These are phyloP conservation scores for Panicum virgatum DNA, from an alignment of 202 grass and related monocot genomes.

Conservation along the genomic window DNA sequence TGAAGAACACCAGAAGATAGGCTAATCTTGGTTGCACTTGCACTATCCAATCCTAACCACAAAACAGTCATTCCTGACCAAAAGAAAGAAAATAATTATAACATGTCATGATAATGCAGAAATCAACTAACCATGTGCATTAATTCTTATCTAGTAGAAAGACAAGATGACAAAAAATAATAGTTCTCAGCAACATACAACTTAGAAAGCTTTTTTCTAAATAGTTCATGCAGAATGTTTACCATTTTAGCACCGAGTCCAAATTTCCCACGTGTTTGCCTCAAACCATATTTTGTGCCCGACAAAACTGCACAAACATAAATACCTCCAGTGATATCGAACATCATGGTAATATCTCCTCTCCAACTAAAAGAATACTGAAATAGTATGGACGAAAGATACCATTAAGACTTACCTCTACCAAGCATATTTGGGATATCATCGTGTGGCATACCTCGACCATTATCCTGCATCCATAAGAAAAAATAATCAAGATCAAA, in stretches of 20 bases:
- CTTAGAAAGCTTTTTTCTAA: neutral
- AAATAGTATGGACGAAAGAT: neutral
- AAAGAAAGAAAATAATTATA: slow-evolving; percentile 17
- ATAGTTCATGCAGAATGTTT: slow-evolving; percentile 25
- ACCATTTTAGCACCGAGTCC: slow-evolving; percentile 99
- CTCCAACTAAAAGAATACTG: slow-evolving; percentile 1
- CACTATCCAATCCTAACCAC: slow-evolving; percentile 26
- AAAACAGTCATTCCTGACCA: slow-evolving; percentile 9
- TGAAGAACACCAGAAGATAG: slow-evolving; percentile 21
- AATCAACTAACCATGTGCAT: slow-evolving; percentile 14
- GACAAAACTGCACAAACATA: slow-evolving; percentile 75
- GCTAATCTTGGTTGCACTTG: slow-evolving; percentile 19
- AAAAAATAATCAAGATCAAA: slow-evolving; percentile 15
- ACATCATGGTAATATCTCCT: slow-evolving; percentile 6
- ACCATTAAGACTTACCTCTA: slow-evolving; percentile 57
- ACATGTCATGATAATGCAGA: neutral
- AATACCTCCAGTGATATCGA: slow-evolving; percentile 29
- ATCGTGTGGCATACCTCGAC: slow-evolving; percentile 97
- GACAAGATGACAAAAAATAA: neutral
- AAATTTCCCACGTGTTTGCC: slow-evolving; percentile 99
- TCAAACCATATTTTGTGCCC: slow-evolving; percentile 97
- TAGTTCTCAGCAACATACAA: neutral
- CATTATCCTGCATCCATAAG: slow-evolving; percentile 68
- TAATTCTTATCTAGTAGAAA: neutral
- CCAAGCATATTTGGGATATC: slow-evolving; percentile 99